Evolutionary conservation across 2,329 filamentous ascomycete species (phyloP).

Genomic region (Epichloe hybrida): DNA sequence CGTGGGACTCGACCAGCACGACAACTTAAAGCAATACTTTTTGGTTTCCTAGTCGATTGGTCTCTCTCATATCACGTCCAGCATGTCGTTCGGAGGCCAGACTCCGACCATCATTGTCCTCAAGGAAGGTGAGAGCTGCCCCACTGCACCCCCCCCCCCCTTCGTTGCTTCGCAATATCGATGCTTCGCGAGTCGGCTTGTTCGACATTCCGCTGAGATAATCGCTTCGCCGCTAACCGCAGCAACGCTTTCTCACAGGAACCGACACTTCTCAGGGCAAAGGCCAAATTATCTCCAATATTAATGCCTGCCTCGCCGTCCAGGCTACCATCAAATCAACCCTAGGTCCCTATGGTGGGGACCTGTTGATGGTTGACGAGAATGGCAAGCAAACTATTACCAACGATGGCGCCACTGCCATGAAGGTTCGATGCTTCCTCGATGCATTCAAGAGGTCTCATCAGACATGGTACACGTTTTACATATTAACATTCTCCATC

Average conservation of each 20-base stretch:
- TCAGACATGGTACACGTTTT: background rate
- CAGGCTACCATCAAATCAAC: conserved; percentile 94
- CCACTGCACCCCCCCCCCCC: conserved; percentile 17
- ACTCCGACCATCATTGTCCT: conserved; percentile 96
- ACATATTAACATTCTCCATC: background rate
- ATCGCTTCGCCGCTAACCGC: background rate
- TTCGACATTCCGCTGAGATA: background rate
- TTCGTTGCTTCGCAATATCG: too few species aligned
- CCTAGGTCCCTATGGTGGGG: conserved; percentile 89
- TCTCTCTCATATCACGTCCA: conserved; percentile 13
- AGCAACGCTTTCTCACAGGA: conserved; percentile 36
- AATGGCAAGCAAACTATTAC: conserved; percentile 97
- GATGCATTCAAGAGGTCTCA: background rate
- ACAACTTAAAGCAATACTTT: conserved; percentile 2
- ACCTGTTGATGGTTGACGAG: conserved; percentile 87
- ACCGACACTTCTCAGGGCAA: conserved; percentile 96
- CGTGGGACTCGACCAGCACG: background rate
- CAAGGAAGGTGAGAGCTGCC: conserved; percentile 64
- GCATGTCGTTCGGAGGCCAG: conserved; percentile 93
- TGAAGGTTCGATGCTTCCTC: conserved; percentile 55
- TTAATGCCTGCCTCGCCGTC: conserved; percentile 93
- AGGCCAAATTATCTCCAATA: conserved; percentile 93
- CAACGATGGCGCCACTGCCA: conserved; percentile 96
- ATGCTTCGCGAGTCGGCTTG: background rate
- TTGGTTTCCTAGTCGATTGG: conserved; percentile 6